A percentile compares a stretch with the other conserved stretches of the same genome.
phyloP scores from a whole-genome alignment of 208 protist species.

The Wallacemonas collosoma region DNA sequence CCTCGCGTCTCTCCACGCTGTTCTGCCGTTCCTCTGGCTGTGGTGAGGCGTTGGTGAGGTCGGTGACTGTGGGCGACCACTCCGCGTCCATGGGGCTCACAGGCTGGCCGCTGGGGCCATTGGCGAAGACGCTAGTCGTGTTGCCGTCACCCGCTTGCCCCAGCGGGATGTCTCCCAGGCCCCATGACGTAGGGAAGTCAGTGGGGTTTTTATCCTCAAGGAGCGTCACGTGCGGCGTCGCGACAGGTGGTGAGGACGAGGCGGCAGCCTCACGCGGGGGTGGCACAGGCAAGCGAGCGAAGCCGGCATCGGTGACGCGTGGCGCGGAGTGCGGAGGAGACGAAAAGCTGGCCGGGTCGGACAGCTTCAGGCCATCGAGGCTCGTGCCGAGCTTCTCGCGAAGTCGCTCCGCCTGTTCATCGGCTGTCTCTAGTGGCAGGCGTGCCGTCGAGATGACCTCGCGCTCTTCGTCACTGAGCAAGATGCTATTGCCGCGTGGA shows the following conservation, averaged over 20 bases:
- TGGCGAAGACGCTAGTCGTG: background rate
- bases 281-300: background rate
- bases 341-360: background rate
- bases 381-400: conserved; percentile 7
- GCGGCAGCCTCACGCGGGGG: background rate
- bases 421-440: conserved; percentile 24
- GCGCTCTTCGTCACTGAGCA: conserved; percentile 17
- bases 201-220: background rate
- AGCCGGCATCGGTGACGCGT: background rate
- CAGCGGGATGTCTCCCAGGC: background rate
- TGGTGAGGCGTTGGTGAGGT: conserved; percentile 1
- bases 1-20: conserved; percentile 8
- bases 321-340: background rate
- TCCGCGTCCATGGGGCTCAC: background rate
- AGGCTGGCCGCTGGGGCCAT: background rate
- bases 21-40: background rate
- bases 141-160: background rate
- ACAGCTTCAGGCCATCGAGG: conserved; percentile 9
- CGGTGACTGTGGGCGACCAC: background rate
- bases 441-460: conserved; percentile 20
- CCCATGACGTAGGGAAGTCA: background rate
- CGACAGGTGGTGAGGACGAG: background rate
- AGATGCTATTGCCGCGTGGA: conserved; percentile 13
- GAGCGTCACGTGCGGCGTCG: conserved; percentile 3
- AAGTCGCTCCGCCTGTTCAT: conserved; percentile 18